Evolutionary conservation across 2,329 filamentous ascomycete genomes (phyloP).

Genomic region (Ophiostoma ulmi): DNA sequence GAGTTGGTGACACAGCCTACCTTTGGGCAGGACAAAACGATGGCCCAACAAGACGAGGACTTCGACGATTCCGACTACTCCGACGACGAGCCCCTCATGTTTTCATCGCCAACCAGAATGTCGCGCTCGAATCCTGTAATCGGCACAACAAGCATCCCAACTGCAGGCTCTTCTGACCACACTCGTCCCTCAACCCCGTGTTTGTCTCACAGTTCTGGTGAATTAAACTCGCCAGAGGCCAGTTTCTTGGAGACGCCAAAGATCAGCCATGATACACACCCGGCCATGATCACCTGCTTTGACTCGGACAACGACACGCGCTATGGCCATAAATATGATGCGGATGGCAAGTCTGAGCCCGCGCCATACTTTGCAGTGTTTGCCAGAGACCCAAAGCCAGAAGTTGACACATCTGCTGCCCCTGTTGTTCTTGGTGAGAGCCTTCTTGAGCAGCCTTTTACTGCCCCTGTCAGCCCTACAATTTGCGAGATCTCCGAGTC

Average conservation of each 20-base stretch:
- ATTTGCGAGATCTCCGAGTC: slow-evolving; percentile 8
- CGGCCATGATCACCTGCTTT: slow-evolving; percentile 9
- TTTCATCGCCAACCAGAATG: slow-evolving; percentile 4
- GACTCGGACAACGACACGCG: slow-evolving; percentile 7
- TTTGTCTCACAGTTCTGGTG: slow-evolving; percentile 19
- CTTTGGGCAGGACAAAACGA: not conserved
- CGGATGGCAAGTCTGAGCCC: slow-evolving; percentile 9
- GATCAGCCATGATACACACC: not conserved
- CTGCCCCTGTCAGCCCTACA: not conserved
- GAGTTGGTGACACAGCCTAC: not conserved
- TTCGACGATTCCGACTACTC: not conserved
- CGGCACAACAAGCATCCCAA: not conserved
- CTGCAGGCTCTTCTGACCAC: slow-evolving; percentile 3
- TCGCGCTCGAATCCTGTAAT: not conserved
- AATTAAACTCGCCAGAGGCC: slow-evolving; percentile 18
- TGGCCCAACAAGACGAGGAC: not conserved
- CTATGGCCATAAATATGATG: slow-evolving; percentile 16
- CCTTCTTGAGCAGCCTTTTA: not conserved
- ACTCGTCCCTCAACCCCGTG: slow-evolving; percentile 21
- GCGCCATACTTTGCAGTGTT: slow-evolving; percentile 2
- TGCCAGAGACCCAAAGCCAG: not conserved
- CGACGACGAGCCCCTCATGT: not conserved
- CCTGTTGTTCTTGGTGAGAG: not conserved
- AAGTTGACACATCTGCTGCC: not conserved
- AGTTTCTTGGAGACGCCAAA: slow-evolving; percentile 21